Evolutionary conservation across 176 grass and related monocot genomes (phyloP).

Genomic region (Musa schizocarpa): DNA sequence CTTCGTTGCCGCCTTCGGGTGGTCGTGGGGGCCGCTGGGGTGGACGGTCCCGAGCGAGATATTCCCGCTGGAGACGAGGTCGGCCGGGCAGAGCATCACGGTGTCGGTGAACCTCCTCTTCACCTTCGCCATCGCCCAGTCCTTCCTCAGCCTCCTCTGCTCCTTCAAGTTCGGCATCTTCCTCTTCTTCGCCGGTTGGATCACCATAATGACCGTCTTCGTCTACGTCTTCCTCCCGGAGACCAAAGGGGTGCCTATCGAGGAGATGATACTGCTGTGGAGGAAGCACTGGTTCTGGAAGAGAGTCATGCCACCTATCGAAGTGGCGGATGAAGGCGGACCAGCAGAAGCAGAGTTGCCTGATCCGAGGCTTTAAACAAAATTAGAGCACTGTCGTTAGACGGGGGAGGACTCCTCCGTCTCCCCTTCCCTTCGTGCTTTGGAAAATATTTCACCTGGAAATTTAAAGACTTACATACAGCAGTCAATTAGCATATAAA

Average conservation of each 20-base stretch:
- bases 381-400: neutral
- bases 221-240: slow-evolving; percentile 62
- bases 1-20: slow-evolving; percentile 85
- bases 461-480: no score
- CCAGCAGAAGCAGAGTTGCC: slow-evolving; percentile 2
- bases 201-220: slow-evolving; percentile 74
- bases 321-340: slow-evolving; percentile 31
- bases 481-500: no score
- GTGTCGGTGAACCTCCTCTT: slow-evolving; percentile 73
- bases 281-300: slow-evolving; percentile 89
- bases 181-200: slow-evolving; percentile 83
- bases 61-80: slow-evolving; percentile 80
- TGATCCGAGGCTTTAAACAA: neutral
- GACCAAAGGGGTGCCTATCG: slow-evolving; percentile 83
- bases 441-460: no score
- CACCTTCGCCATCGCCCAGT: slow-evolving; percentile 71
- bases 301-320: slow-evolving; percentile 40
- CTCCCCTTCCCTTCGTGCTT: no score
- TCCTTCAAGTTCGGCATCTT: slow-evolving; percentile 77
- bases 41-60: slow-evolving; percentile 95
- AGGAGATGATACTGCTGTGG: slow-evolving; percentile 83
- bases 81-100: slow-evolving; percentile 93
- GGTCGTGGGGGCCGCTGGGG: slow-evolving; percentile 85
- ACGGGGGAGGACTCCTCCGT: no score
- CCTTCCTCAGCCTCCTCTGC: slow-evolving; percentile 67